Percentiles rank a stretch among this genome's conserved stretches.
phyloP scores from a whole-genome alignment of 1,139 yeast species.

The Geotrichum cucujoidarum region DNA sequence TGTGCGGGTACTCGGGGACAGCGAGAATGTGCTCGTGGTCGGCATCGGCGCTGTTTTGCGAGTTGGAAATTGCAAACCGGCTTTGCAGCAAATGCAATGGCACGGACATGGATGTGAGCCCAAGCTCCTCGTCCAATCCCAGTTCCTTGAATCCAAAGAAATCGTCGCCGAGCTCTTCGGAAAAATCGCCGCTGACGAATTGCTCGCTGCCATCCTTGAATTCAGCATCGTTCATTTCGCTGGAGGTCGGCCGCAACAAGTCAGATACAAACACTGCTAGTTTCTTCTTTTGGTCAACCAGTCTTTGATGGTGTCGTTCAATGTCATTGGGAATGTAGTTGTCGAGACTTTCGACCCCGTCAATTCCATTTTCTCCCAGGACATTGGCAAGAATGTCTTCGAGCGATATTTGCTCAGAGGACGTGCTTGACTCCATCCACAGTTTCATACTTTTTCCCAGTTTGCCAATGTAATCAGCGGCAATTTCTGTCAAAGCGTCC shows the following conservation, averaged over 20 bases:
- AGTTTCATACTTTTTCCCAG: constrained; percentile 65
- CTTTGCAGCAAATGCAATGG: constrained; percentile 88
- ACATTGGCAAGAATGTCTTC: constrained; percentile 57
- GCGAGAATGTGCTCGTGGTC: constrained; percentile 23
- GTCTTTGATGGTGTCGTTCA: constrained; percentile 60
- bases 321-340: constrained; percentile 71
- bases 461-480: constrained; percentile 73
- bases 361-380: constrained; percentile 78
- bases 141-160: constrained; percentile 94
- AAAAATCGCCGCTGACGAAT: constrained; percentile 89
- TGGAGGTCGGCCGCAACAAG: constrained; percentile 68
- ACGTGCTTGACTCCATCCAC: constrained; percentile 43
- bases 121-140: constrained; percentile 89
- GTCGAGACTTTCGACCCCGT: constrained; percentile 70
- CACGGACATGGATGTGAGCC: constrained; percentile 76
- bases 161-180: constrained; percentile 83
- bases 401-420: constrained; percentile 32
- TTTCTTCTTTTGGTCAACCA: constrained; percentile 62
- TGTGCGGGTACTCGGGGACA: constrained; percentile 39
- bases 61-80: constrained; percentile 45
- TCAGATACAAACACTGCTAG: constrained; percentile 74
- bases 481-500: constrained; percentile 74
- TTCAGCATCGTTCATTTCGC: constrained; percentile 68
- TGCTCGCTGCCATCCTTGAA: constrained; percentile 91
- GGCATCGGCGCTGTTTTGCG: constrained; percentile 23